These are phyloP conservation scores for Epicoccum nigrum DNA, from an alignment of 2,329 filamentous ascomycete species.

Conservation along the genomic window DNA sequence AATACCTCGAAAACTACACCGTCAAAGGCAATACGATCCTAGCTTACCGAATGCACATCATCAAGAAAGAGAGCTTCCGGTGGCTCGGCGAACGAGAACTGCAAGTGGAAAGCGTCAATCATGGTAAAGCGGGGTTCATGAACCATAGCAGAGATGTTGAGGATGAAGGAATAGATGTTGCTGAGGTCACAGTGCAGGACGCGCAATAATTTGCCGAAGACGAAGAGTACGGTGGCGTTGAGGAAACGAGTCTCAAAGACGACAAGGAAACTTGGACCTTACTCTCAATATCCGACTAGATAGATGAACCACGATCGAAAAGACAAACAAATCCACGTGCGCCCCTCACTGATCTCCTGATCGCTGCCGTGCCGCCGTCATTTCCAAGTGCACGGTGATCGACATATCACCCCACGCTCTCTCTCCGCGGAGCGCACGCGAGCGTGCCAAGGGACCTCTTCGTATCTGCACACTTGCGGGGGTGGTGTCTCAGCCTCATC, in stretches of 20 bases:
- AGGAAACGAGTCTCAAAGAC: background rate
- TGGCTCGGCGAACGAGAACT: background rate
- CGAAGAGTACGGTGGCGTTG: background rate
- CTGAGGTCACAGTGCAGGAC: background rate
- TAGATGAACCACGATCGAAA: no score
- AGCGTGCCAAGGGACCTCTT: slow-evolving; percentile 3
- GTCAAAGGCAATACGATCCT: background rate
- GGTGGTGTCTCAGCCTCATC: slow-evolving; percentile 13
- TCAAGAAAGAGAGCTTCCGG: background rate
- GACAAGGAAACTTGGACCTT: background rate
- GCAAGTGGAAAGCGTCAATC: background rate
- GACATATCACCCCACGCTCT: background rate
- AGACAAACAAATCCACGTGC: no score
- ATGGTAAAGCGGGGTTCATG: background rate
- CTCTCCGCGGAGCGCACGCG: no score
- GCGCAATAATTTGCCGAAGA: background rate
- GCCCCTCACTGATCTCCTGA: no score
- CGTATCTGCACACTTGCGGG: slow-evolving; percentile 12
- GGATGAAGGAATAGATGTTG: background rate
- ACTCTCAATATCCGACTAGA: background rate
- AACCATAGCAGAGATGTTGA: background rate
- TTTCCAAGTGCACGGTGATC: background rate
- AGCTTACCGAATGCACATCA: background rate
- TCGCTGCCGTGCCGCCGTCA: background rate
- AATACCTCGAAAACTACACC: background rate